Conservation (phyloP, 345 rosid species). For the Excoecaria cochinchinensis region DNA sequence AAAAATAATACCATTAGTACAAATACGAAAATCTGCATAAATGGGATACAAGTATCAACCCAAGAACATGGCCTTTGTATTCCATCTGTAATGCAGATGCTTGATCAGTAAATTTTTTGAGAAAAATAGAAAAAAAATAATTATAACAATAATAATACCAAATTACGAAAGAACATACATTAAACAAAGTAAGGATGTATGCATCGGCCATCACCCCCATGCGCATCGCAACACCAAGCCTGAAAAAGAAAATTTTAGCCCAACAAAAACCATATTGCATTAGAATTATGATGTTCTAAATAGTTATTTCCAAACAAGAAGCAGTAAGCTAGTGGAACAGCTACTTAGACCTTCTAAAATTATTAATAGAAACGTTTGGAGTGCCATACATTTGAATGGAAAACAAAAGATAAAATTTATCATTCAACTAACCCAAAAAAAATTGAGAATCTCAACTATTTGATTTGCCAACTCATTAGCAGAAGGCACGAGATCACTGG, state of each 20-base stretch:
- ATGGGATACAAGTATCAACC: constrained; percentile 91
- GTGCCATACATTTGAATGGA: not conserved
- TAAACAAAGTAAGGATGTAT: constrained; percentile 82
- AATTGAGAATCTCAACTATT: constrained; percentile 87
- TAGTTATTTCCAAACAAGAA: not conserved
- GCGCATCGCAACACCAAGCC: constrained; percentile 95
- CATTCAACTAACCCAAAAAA: constrained; percentile 62
- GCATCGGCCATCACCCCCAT: constrained; percentile 99
- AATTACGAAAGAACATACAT: constrained; percentile 56
- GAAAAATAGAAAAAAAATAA: not conserved
- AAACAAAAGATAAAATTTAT: not conserved
- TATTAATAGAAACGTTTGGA: not conserved
- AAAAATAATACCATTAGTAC: constrained; percentile 58
- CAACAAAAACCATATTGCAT: not conserved
- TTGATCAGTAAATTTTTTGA: not conserved
- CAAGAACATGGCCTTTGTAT: constrained; percentile 80
- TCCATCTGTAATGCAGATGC: constrained; percentile 57
- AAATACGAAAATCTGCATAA: constrained; percentile 88
- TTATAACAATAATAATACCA: not conserved
- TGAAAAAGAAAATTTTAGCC: constrained; percentile 22
- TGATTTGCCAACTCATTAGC: constrained; percentile 93
- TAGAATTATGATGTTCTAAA: not conserved
- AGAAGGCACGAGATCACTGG: constrained; percentile 56
- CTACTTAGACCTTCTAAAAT: not conserved
- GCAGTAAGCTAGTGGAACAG: not conserved